phyloP scores from a whole-genome alignment of 768 basidiomycete species.

The Boletus patriciae region DNA sequence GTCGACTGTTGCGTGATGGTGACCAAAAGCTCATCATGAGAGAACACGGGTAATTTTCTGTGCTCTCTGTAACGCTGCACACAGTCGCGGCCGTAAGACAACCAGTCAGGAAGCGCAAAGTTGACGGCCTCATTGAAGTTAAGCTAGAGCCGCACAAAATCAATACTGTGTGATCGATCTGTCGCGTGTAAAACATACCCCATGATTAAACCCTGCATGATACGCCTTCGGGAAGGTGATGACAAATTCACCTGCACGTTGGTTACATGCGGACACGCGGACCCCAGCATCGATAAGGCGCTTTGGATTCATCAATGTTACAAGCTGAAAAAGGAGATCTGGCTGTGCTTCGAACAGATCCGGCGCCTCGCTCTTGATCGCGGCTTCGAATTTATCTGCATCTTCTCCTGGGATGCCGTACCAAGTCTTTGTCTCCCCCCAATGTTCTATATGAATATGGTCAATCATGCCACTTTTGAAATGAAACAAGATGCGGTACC shows the following conservation, averaged over 20 bases:
- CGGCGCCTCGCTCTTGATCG: slow-evolving; percentile 92
- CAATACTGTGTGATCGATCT: slow-evolving; percentile 23
- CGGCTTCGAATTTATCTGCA: slow-evolving; percentile 94
- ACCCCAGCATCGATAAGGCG: slow-evolving; percentile 86
- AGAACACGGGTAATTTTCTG: slow-evolving; percentile 93
- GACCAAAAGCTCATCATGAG: slow-evolving; percentile 94
- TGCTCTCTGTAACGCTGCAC: slow-evolving; percentile 89
- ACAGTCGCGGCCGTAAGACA: slow-evolving; percentile 82
- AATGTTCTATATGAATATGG: slow-evolving; percentile 70
- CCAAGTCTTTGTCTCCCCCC: slow-evolving; percentile 99
- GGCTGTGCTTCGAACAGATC: slow-evolving; percentile 98
- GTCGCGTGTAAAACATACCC: slow-evolving; percentile 56
- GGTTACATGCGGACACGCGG: slow-evolving; percentile 91
- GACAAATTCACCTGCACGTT: slow-evolving; percentile 96
- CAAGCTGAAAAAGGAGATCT: slow-evolving; percentile 93
- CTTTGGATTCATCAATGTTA: slow-evolving; percentile 95
- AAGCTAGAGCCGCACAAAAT: slow-evolving; percentile 52
- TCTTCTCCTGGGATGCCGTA: slow-evolving; percentile 97
- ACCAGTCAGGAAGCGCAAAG: slow-evolving; percentile 96
- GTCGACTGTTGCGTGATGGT: slow-evolving; percentile 97
- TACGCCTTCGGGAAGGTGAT: slow-evolving; percentile 98
- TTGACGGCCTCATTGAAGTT: slow-evolving; percentile 99
- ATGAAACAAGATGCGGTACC: slow-evolving; percentile 33
- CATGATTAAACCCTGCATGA: slow-evolving; percentile 98
- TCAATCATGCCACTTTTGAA: slow-evolving; percentile 26